Evolutionary conservation across 441 rosid species (phyloP).

Genomic region (Pelargonium fulgidum): DNA sequence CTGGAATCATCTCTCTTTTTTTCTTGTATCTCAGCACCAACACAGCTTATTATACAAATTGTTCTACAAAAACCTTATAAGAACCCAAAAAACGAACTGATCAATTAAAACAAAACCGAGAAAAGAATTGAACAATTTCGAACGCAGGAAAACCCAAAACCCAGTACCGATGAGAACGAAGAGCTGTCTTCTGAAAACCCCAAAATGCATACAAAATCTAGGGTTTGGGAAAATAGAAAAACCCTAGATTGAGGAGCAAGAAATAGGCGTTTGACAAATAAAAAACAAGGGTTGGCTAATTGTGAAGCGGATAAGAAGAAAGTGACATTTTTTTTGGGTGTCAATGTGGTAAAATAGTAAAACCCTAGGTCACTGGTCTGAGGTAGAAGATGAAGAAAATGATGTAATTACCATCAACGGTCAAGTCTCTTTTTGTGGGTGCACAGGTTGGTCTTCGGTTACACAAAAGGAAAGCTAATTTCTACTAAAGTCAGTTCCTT

Average conservation of each 20-base stretch:
- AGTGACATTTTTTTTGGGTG: neutral
- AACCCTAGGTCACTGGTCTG: slow-evolving; percentile 1
- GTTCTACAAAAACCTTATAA: slow-evolving; percentile 14
- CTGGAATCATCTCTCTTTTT: slow-evolving; percentile 66
- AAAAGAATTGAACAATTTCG: too few species aligned
- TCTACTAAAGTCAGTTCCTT: too few species aligned
- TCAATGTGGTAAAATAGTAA: neutral
- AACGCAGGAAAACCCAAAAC: neutral
- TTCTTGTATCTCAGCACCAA: slow-evolving; percentile 14
- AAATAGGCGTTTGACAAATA: neutral
- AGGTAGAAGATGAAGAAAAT: neutral
- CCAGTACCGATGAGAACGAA: neutral
- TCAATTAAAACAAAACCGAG: too few species aligned
- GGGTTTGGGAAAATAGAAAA: slow-evolving; percentile 9
- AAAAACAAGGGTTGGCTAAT: too few species aligned
- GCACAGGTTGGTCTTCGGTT: too few species aligned
- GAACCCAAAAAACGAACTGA: neutral
- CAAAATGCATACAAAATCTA: neutral
- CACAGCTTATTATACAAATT: slow-evolving; percentile 13
- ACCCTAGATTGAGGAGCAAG: neutral
- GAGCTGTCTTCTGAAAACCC: neutral
- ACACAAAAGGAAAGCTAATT: too few species aligned
- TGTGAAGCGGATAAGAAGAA: neutral
- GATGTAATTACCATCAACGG: too few species aligned
- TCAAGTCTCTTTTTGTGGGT: too few species aligned